phyloP scores from a whole-genome alignment of 1,139 yeast species.

The Blastobotrys proliferans region DNA sequence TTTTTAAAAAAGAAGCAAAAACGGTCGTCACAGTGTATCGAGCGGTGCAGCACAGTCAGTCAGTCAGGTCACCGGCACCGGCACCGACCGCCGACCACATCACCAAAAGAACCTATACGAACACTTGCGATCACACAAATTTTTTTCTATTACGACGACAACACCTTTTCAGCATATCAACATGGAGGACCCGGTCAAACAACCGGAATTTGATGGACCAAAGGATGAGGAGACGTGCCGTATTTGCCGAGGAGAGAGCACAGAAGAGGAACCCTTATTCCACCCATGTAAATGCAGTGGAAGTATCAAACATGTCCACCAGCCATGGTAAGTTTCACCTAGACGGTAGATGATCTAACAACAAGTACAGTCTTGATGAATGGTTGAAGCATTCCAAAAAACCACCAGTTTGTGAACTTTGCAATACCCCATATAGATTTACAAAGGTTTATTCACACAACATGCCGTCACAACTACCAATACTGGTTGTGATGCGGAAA shows the following conservation, averaged over 20 bases:
- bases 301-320: conserved; percentile 87
- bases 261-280: conserved; percentile 69
- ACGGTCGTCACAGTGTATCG: no score
- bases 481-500: conserved; percentile 37
- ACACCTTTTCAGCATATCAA: no score
- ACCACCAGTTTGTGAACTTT: conserved; percentile 77
- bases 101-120: no score
- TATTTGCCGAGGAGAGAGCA: conserved; percentile 90
- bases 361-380: conserved; percentile 49
- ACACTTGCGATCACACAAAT: no score
- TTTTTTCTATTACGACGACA: no score
- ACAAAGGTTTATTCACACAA: conserved; percentile 64
- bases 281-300: conserved; percentile 96
- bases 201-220: conserved; percentile 1
- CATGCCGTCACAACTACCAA: conserved; percentile 67
- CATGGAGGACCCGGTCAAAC: conserved; percentile 7
- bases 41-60: no score
- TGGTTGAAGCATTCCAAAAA: conserved; percentile 74
- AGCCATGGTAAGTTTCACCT: conserved; percentile 53
- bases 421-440: conserved; percentile 73
- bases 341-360: not conserved
- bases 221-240: conserved; percentile 53
- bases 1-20: no score
- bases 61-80: no score
- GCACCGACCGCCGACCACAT: no score